Conservation (phyloP, 2,329 filamentous ascomycete species). For the Fusarium concolor region DNA sequence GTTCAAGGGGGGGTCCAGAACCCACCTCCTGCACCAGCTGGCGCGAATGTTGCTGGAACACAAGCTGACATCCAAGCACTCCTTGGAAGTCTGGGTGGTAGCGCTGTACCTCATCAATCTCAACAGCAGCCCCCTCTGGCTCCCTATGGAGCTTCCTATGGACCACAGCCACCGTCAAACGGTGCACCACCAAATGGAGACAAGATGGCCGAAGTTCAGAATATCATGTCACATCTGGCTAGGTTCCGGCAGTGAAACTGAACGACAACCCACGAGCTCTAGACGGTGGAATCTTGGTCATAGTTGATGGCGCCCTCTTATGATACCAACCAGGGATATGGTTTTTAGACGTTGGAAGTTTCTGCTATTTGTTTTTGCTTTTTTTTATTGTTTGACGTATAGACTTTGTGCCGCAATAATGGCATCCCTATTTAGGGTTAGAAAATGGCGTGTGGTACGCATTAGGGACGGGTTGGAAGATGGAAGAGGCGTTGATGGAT, state of each 20-base stretch:
- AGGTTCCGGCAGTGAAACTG: slow-evolving; percentile 66
- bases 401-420: slow-evolving; percentile 16
- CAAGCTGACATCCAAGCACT: slow-evolving; percentile 61
- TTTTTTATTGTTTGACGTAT: slow-evolving; percentile 22
- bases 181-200: slow-evolving; percentile 48
- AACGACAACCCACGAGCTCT: background rate
- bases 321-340: slow-evolving; percentile 30
- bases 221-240: slow-evolving; percentile 79
- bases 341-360: slow-evolving; percentile 30
- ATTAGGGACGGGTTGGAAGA: slow-evolving; percentile 8
- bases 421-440: slow-evolving; percentile 18
- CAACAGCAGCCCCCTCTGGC: slow-evolving; percentile 17
- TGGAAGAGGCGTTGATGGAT: slow-evolving; percentile 36
- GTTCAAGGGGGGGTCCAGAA: slow-evolving; percentile 54
- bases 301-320: slow-evolving; percentile 23
- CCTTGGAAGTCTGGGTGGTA: slow-evolving; percentile 54
- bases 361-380: background rate
- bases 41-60: slow-evolving; percentile 40
- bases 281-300: background rate
- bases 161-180: slow-evolving; percentile 46
- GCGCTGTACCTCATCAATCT: slow-evolving; percentile 37
- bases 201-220: slow-evolving; percentile 69
- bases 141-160: slow-evolving; percentile 49
- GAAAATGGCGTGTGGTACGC: slow-evolving; percentile 11
- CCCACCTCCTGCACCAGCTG: slow-evolving; percentile 25